These are phyloP conservation scores for Avena atlantica DNA, from an alignment of 176 grass and related monocot genomes.

Conservation along the genomic window DNA sequence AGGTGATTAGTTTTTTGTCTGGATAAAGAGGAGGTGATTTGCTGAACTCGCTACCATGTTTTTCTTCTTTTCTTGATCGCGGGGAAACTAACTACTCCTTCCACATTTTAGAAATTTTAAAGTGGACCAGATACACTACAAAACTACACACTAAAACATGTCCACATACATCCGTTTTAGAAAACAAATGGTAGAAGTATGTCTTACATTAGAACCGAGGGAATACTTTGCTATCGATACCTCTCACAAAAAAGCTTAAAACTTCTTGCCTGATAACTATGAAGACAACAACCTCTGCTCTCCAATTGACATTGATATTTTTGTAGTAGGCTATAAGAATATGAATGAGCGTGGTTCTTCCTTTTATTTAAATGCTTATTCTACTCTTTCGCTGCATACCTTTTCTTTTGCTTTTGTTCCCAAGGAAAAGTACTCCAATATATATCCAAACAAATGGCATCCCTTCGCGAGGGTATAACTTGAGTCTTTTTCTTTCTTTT, in stretches of 20 bases:
- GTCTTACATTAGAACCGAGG: no score
- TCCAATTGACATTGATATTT: conserved; percentile 4
- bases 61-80: no score
- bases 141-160: no score
- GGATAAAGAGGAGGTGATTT: no score
- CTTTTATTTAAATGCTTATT: background rate
- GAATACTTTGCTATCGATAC: no score
- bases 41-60: no score
- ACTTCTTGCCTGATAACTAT: background rate
- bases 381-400: background rate
- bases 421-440: background rate
- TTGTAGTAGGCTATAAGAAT: background rate
- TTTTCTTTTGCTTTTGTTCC: background rate
- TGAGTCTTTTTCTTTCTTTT: background rate
- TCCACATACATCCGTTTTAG: no score
- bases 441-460: background rate
- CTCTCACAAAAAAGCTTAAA: background rate
- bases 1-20: no score
- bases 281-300: background rate
- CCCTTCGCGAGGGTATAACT: background rate
- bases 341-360: background rate
- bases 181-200: no score
- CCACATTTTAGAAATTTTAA: no score
- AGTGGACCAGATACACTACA: no score
- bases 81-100: no score